Conservation (phyloP, 169 alveolate genomes). For the Eimeria brunetti region DNA sequence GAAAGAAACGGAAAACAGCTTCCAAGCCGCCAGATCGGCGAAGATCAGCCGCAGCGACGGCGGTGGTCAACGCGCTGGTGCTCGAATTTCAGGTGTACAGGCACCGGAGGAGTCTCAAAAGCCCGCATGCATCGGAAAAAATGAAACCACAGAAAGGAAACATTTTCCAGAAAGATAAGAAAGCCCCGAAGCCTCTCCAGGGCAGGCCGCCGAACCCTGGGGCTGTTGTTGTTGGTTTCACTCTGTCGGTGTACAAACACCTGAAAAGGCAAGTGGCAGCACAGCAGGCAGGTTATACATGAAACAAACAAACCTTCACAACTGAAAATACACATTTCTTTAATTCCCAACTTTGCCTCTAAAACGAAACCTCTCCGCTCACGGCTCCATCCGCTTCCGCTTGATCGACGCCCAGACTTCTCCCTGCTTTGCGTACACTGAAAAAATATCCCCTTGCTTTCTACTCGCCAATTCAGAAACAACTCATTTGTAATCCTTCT, state of each 20-base stretch:
- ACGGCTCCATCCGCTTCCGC: background rate
- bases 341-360: background rate
- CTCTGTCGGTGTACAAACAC: background rate
- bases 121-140: background rate
- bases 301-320: background rate
- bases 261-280: background rate
- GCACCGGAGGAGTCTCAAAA: background rate
- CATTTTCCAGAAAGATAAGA: background rate
- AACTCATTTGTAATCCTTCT: background rate
- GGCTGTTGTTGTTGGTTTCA: background rate
- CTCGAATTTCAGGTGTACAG: background rate
- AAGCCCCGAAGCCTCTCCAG: background rate
- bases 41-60: background rate
- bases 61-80: background rate
- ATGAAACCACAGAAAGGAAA: background rate
- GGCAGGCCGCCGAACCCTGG: slow-evolving; percentile 5
- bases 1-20: background rate
- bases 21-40: background rate
- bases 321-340: background rate
- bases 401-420: background rate
- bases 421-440: background rate
- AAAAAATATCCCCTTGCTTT: background rate
- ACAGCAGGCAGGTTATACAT: background rate
- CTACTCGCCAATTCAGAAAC: background rate
- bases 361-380: background rate